Conservation (phyloP, 73 alveolate genomes). For the Paramecium octaurelia region DNA sequence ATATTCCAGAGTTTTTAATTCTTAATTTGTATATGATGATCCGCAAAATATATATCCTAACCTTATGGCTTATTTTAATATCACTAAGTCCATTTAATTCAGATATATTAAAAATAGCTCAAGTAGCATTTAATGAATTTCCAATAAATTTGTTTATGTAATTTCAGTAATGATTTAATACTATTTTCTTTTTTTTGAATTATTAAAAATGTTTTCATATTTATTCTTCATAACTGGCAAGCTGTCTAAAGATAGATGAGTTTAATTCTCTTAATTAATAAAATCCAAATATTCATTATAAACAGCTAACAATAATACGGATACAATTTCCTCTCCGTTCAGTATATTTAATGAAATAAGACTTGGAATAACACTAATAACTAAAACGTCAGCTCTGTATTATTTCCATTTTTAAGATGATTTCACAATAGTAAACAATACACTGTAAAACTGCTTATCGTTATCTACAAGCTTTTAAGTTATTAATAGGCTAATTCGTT, state of each 20-base stretch:
- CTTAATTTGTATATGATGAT: background rate
- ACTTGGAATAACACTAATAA: background rate
- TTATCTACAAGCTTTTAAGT: background rate
- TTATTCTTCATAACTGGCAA: background rate
- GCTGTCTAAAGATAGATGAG: background rate
- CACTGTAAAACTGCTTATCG: background rate
- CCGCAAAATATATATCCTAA: background rate
- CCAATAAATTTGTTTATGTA: background rate
- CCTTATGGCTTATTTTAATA: background rate
- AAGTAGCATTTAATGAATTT: background rate
- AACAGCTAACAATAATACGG: background rate
- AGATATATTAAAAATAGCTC: background rate
- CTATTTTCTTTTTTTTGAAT: background rate
- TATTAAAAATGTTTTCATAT: background rate
- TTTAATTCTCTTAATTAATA: background rate
- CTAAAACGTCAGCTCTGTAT: background rate
- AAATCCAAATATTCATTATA: background rate
- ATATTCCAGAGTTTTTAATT: background rate
- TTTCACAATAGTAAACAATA: background rate
- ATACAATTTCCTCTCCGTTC: background rate
- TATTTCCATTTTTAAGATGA: constrained; percentile 1
- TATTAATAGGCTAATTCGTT: background rate
- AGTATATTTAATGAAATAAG: background rate
- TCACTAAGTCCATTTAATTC: background rate
- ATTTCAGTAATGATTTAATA: background rate